Evolutionary conservation across 352 stramenopile species (phyloP), one percentile per base, ranked within the genome.

Genomic region (Phytopythium montanum): DNA sequence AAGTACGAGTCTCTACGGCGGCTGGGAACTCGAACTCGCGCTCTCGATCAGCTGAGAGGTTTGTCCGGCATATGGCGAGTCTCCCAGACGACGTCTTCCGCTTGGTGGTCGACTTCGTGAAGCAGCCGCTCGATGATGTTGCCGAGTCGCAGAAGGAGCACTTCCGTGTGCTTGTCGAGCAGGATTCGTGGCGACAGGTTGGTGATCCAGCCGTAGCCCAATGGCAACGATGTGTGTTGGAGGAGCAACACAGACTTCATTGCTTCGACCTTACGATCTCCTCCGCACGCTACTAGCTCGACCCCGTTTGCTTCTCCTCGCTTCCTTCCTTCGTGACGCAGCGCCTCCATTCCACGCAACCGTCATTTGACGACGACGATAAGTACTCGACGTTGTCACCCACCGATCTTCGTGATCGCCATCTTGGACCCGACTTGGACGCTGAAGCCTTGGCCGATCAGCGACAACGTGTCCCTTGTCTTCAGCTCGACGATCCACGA

Each of bases 101-200:
- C 7, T 29, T 16, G 3, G 45, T 51, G 3, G 45, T 51, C 5
- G 45, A 51, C 21, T 51, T 21, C 23, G 45, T 51, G 23, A 51
- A 51, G 45, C 4, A 19, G 1, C 45, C 23, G 23, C 33, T 51
- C 45, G 45, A 51, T 13, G 45, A 51, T n/a, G 21, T 33, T 7
- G 45, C 45, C 3, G 45, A 51, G 45, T 21, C 45, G 23, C 45
- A 51, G 45, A 51, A 51, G 18, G 45, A 51, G 45, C 45, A 51
- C 12, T 51, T 51, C 26, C 21, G 45, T n/a, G 45, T 51, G 45
- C 45, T 51, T 7, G 19, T 45, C 10, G 26, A 33, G 45, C 21
- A 51, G 21, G 45, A 51, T 33, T 51, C 45, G 21, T 51, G 45
- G 45, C n/a, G 45, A 50, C 18, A 10, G 10, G 21, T 14, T 13